Evolutionary conservation across 2,329 filamentous ascomycete species (phyloP).

Genomic region (Lachnellula cervina): DNA sequence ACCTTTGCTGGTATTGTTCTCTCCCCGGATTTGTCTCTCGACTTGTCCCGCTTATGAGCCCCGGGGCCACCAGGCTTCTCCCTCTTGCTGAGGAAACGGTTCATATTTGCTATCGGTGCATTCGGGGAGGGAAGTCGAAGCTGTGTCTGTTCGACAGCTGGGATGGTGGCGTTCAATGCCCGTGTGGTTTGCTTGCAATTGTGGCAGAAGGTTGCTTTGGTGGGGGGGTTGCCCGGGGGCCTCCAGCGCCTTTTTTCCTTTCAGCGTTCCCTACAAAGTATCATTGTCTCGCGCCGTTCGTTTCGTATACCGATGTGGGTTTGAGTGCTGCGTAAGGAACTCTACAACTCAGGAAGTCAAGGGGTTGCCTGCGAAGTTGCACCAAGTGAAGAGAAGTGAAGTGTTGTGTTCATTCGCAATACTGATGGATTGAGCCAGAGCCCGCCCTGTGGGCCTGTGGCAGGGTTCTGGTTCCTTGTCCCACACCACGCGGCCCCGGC

Average conservation of each 20-base stretch:
- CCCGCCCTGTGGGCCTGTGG: background rate
- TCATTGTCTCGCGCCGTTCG: constrained; percentile 8
- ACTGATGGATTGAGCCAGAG: background rate
- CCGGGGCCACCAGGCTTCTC: constrained; percentile 50
- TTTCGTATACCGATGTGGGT: background rate
- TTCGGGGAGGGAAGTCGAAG: background rate
- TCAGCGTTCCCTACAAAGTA: constrained; percentile 11
- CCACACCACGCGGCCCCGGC: background rate
- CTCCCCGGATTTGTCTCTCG: constrained; percentile 42
- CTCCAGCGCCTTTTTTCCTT: constrained; percentile 1
- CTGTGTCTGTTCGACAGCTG: background rate
- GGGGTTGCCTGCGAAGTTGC: background rate
- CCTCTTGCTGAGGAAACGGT: constrained; percentile 65
- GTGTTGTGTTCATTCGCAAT: background rate
- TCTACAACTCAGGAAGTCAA: background rate
- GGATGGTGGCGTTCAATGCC: background rate
- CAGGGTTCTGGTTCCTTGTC: background rate
- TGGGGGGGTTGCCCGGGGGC: too few species aligned
- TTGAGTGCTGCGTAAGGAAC: background rate
- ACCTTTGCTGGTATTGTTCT: constrained; percentile 39
- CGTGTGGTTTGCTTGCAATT: background rate
- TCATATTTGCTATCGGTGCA: constrained; percentile 37
- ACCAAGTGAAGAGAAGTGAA: background rate
- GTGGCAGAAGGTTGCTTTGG: background rate
- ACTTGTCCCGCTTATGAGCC: constrained; percentile 49